Conservation (phyloP, 257 asterid species). For the Voacanga thouarsii region DNA sequence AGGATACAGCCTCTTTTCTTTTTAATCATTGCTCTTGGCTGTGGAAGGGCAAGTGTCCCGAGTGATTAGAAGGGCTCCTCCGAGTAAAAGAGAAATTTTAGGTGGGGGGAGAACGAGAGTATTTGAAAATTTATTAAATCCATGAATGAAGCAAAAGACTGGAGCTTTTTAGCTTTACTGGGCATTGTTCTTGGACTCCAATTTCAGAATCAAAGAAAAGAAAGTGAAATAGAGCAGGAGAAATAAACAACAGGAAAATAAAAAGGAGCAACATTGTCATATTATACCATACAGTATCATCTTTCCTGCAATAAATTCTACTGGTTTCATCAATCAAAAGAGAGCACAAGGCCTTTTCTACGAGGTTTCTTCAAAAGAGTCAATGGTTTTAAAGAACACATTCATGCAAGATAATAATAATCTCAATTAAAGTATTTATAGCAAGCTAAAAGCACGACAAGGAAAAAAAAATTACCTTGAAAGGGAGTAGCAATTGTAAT, state of each 20-base stretch:
- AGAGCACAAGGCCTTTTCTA: neutral
- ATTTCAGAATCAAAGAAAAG: neutral
- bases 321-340: neutral
- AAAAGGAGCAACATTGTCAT: neutral
- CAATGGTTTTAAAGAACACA: neutral
- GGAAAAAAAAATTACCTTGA: conserved; percentile 50
- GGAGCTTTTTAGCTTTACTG: neutral
- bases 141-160: neutral
- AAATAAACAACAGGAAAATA: neutral
- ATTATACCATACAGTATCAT: neutral
- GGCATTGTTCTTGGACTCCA: neutral
- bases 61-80: too few relatives aligned
- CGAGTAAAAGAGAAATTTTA: neutral
- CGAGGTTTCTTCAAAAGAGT: neutral
- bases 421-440: neutral
- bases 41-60: too few relatives aligned
- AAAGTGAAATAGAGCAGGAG: neutral
- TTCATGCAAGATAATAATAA: neutral
- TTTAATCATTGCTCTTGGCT: too few relatives aligned
- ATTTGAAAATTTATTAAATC: too few relatives aligned
- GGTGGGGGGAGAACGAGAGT: too few relatives aligned
- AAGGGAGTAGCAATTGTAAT: conserved; percentile 79
- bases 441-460: conserved; percentile 3
- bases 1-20: too few relatives aligned
- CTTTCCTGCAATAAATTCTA: neutral